A percentile compares a stretch with the other conserved stretches of the same genome.
Conservation (phyloP, 1,139 yeast genomes). For the Saccharomycopsis phalli region DNA sequence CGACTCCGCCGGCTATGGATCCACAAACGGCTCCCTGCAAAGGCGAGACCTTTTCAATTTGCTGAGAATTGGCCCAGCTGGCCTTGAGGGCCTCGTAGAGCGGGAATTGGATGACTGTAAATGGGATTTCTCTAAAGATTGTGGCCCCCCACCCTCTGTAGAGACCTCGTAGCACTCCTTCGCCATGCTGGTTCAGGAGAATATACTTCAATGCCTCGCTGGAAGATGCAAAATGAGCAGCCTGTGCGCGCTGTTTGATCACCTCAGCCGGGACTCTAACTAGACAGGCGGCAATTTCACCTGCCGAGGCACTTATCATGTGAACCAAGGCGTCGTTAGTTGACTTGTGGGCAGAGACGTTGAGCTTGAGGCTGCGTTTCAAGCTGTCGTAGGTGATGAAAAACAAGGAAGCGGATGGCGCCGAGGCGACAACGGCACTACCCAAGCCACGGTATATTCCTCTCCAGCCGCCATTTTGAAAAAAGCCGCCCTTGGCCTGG, state of each 20-base stretch:
- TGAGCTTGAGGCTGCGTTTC: slow-evolving; percentile 47
- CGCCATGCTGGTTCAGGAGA: slow-evolving; percentile 55
- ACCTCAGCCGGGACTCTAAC: slow-evolving; percentile 97
- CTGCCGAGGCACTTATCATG: slow-evolving; percentile 80
- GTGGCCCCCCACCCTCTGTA: slow-evolving; percentile 94
- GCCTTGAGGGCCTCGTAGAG: slow-evolving; percentile 74
- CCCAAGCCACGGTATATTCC: slow-evolving; percentile 92
- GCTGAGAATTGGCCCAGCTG: slow-evolving; percentile 37
- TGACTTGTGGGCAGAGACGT: slow-evolving; percentile 26
- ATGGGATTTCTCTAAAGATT: slow-evolving; percentile 89
- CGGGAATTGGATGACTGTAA: slow-evolving; percentile 92
- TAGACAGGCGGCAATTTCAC: slow-evolving; percentile 88
- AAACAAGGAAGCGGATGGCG: slow-evolving; percentile 87
- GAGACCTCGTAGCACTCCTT: slow-evolving; percentile 67
- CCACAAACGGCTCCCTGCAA: slow-evolving; percentile 91
- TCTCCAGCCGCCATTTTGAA: slow-evolving; percentile 81
- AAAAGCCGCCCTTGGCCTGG: slow-evolving; percentile 94
- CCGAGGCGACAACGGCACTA: slow-evolving; percentile 88
- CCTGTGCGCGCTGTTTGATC: slow-evolving; percentile 89
- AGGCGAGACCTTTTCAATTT: slow-evolving; percentile 39
- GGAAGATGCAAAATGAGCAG: slow-evolving; percentile 52
- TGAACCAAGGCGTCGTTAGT: slow-evolving; percentile 40
- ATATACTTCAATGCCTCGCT: slow-evolving; percentile 57
- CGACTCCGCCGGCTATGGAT: slow-evolving; percentile 89
- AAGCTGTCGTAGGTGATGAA: slow-evolving; percentile 81